Evolutionary conservation across 345 rosid species (phyloP), one percentile per base, ranked within the genome.

Genomic region (Brassica napus): DNA sequence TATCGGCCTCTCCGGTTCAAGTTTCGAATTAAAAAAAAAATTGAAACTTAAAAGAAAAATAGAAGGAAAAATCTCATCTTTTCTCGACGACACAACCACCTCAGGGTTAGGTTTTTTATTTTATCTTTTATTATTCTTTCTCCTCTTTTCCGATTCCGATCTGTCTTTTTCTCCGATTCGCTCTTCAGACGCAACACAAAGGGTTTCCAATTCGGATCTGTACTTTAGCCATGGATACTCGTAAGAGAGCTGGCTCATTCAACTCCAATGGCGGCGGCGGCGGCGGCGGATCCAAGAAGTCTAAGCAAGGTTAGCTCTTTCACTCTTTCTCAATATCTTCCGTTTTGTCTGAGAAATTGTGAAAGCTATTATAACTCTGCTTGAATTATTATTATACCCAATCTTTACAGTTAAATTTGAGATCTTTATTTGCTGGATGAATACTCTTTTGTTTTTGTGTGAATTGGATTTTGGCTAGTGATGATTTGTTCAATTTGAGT

Each of bases 241-340:
- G 94, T 63, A 93, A 93, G 84, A 86, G 98, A 85, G 90, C 35
- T 79, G 85, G 88, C 35, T 69, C 80, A 28, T 83, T 82, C 76
- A 79, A 69, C 72, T 82, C 82, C 54, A 93, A 91, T 87, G 97
- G 98, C 39, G 78, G 82, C 23, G 23, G 23, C 23, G 23, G 23
- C 57, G 90, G 98, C 39, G 78, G 82, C 32, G 90, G 90, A 65
- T 24, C 75, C 71, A 93, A 93, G 89, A 91, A 82, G 85, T 63
- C 84, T 63, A 91, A 82, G 84, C 90, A 85, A 83, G 98, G 84
- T 81, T 81, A 58, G 71, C 31, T 60, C 73, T 81, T 44, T 69
- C 28, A 49, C 55, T 66, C 14, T 73, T 57, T 21, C 26, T 72
- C 49, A 42, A 7, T 60, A 14, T 37, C 24, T 62, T 63, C 12